These are phyloP conservation scores for Plenodomus tracheiphilus DNA, from an alignment of 2,329 filamentous ascomycete genomes.

Conservation along the genomic window DNA sequence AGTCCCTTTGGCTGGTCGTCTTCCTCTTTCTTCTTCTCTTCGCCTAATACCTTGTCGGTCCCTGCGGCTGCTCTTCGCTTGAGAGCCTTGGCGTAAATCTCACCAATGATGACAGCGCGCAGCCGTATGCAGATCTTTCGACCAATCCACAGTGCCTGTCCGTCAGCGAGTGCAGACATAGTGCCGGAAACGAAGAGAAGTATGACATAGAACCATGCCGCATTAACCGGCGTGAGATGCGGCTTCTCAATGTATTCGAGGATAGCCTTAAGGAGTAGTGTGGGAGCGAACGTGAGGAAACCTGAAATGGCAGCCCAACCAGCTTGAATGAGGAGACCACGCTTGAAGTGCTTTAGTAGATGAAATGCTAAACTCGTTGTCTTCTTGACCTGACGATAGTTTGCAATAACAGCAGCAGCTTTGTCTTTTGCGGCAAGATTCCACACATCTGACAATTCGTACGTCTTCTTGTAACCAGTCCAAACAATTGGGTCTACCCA, in stretches of 20 bases:
- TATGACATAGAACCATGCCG: constrained; percentile 95
- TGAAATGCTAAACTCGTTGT: constrained; percentile 79
- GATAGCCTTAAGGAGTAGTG: constrained; percentile 86
- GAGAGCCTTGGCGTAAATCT: constrained; percentile 95
- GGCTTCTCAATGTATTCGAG: constrained; percentile 92
- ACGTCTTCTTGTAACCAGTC: constrained; percentile 81
- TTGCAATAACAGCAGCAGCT: constrained; percentile 74
- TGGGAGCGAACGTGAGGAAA: constrained; percentile 87
- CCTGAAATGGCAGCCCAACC: constrained; percentile 78
- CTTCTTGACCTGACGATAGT: constrained; percentile 85
- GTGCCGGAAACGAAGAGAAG: constrained; percentile 82
- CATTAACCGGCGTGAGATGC: constrained; percentile 73
- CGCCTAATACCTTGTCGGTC: constrained; percentile 73
- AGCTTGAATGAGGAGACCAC: constrained; percentile 74
- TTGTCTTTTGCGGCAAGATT: constrained; percentile 88
- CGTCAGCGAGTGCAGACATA: constrained; percentile 79
- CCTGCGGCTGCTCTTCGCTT: constrained; percentile 81
- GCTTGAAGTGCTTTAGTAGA: constrained; percentile 81
- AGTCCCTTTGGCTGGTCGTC: constrained; percentile 47
- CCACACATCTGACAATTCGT: constrained; percentile 88
- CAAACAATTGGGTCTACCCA: constrained; percentile 92
- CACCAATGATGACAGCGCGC: constrained; percentile 92
- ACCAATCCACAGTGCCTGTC: constrained; percentile 88
- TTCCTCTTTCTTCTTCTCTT: constrained; percentile 51
- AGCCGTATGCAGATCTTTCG: constrained; percentile 92